Base-by-base conservation (phyloP, 306 rosid genomes). In the Trifolium fragiferum region DNA sequence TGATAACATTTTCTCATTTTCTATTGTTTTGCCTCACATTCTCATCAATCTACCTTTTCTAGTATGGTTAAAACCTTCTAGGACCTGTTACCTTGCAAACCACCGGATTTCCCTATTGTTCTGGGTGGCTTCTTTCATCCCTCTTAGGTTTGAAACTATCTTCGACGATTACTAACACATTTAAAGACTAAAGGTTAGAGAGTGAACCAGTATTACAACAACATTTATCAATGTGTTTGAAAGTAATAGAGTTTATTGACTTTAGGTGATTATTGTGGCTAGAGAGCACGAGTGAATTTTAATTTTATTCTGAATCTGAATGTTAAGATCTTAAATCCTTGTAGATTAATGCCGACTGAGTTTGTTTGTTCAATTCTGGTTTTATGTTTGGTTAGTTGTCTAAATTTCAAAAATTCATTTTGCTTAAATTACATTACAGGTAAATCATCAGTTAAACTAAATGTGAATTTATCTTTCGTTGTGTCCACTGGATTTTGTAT, bases 401-500 rank as follows among this genome's bases (percentile, higher is more conserved):
- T 7, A 25, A 13, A 35, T 64, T 55, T 20, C 4, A 43, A 43
- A 63, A 78, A 55, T 30, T 13, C 19, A 49, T 63, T 38, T 79
- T 38, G 41, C 41, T 49, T 40, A 19, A 69, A 23, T 23, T n/a
- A n/a, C n/a, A 44, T 50, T 65, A 51, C 30, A 59, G 23, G 19
- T 37, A 14, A 47, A 40, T 33, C 14, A 20, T 63, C 49, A 32
- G 20, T 72, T 76, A 27, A 76, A 73, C 25, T 37, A 74, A 49
- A 16, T 63, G 20, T 72, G 46, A 20, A 61, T 44, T 59, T 76
- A 16, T 55, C 58, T 33, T 61, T 82, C 67, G 50, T 76, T 72
- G 46, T 64, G 61, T 64, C 82, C 40, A 87, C 96, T 82, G 99
- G 99, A 79, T 94, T 83, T 78, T 94, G 99, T 75, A 92, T 94